phyloP scores from a whole-genome alignment of 805 yeast genomes.

The Candida yuanshanica region DNA sequence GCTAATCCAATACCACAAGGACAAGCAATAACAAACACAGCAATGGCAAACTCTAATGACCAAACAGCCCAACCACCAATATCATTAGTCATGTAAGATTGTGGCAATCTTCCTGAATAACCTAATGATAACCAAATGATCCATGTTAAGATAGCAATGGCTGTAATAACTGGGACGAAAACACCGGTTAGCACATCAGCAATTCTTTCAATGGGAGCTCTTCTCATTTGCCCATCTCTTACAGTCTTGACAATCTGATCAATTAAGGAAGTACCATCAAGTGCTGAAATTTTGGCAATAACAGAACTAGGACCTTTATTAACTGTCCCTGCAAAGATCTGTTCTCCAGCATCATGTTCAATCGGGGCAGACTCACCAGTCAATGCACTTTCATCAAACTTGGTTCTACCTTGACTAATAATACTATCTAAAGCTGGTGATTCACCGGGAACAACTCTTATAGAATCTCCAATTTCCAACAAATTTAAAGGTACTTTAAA shows the following conservation, averaged over 20 bases:
- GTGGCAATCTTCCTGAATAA: slow-evolving; percentile 47
- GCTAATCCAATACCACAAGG: slow-evolving; percentile 85
- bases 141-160: slow-evolving; percentile 61
- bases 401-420: slow-evolving; percentile 39
- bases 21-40: slow-evolving; percentile 79
- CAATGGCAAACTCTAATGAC: slow-evolving; percentile 72
- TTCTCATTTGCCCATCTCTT: slow-evolving; percentile 63
- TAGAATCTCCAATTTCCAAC: slow-evolving; percentile 47
- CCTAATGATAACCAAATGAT: slow-evolving; percentile 62
- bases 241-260: slow-evolving; percentile 68
- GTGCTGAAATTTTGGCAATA: slow-evolving; percentile 48
- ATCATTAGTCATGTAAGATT: slow-evolving; percentile 51
- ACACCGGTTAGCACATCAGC: slow-evolving; percentile 66
- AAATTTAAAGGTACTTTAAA: slow-evolving; percentile 33
- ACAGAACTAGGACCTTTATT: slow-evolving; percentile 54
- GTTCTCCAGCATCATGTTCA: slow-evolving; percentile 52
- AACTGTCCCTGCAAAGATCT: slow-evolving; percentile 66
- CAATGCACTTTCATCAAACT: slow-evolving; percentile 56
- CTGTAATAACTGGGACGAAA: slow-evolving; percentile 66
- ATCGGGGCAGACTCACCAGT: slow-evolving; percentile 63
- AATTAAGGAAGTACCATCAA: slow-evolving; percentile 59
- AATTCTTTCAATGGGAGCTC: slow-evolving; percentile 67
- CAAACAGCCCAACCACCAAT: slow-evolving; percentile 73
- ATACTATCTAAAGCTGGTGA: slow-evolving; percentile 58
- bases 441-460: slow-evolving; percentile 47